Base-by-base conservation (phyloP, 495 filamentous ascomycete species). In the Daldinia concentrica region DNA sequence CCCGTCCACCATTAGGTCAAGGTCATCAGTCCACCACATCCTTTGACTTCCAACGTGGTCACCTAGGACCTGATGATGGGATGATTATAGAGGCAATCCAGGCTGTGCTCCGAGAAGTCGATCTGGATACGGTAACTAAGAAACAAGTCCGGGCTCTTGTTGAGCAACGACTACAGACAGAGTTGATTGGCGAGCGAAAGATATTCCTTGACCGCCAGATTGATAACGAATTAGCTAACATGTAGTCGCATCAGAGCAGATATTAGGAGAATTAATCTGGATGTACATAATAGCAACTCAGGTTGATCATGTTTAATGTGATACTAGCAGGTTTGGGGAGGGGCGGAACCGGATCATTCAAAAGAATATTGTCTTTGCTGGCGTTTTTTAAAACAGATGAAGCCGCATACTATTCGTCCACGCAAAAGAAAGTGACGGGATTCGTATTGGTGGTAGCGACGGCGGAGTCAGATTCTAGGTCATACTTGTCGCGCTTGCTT, bases 71-170 rank as follows among this genome's bases (percentile, higher is more conserved):
- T 4, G 91, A 93, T 62, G 88, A 90, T 73, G 89, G 91, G 58
- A 81, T 80, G 64, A 98, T 99, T 63, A 83, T 91, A 45, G 92
- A 97, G 59, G 91, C 91, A 11, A 93, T 98, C 66, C 91, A 92
- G 71, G 79, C 82, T 56, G 93, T 93, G 75, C 82, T 99, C 66
- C 81, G 86, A n/a, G 95, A 97, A 75, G 94, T 97, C 2, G 94
- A 99, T 81, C 81, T 99, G 22, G 95, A 99, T 78, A 94, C 85
- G 15, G 93, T 99, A 34, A 99, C 95, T 17, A 99, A 99, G 89
- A 99, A 98, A 82, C 95, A 98, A 85, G 92, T 95, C 62, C 87
- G 93, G 56, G 94, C 91, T 12, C 85, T 98, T 55, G 93, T 97
- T 27, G 95, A 99, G 82, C 93, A 97, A 80, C 86, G 93, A 74